Evolutionary conservation across 2,329 filamentous ascomycete genomes (phyloP), one percentile per base, ranked within the genome.

Genomic region (Lachnellula arida): DNA sequence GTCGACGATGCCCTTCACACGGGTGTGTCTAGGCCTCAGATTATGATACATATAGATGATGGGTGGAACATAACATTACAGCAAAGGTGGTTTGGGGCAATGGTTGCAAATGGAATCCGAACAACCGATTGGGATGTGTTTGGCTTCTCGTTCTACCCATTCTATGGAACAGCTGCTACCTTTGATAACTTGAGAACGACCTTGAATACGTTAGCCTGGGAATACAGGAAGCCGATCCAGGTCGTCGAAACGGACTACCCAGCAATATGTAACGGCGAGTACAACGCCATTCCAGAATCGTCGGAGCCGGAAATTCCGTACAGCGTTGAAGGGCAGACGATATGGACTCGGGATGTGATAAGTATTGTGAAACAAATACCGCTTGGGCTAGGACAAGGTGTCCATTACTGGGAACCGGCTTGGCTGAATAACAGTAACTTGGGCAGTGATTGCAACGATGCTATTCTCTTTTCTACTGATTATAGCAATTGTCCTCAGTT

Each of bases 241-340:
- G 82, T 90, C 3, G 85, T 84, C 0, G 87, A 91, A 72, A 85
- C 81, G 0, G 77, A 90, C 72, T 90, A 86, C 83, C 87, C 87
- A 0, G 81, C 77, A 0, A 78, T 77, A 5, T 90, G 87, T 65
- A 77, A 75, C n/a, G 83, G 85, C 0, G 71, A 71, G 4, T 81
- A 80, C 58, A 63, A 66, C 28, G 65, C 67, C 2, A 65, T 66
- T 40, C 68, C 70, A 0, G 51, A 58, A 35, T 62, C 70, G 51
- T 67, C 65, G 19, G 62, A 68, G 50, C 65, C 75, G 0, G 73
- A 67, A 54, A 87, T 89, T 55, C 82, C 86, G 0, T 84, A 88
- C 63, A 81, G 77, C 0, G 78, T 78, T 0, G 79, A 75, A 0
- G 87, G 87, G 0, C 87, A 90, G 74, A 70, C 72, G 3, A 74